Evolutionary conservation across 805 yeast genomes (phyloP).

Genomic region (Candida xiaguanensis): DNA sequence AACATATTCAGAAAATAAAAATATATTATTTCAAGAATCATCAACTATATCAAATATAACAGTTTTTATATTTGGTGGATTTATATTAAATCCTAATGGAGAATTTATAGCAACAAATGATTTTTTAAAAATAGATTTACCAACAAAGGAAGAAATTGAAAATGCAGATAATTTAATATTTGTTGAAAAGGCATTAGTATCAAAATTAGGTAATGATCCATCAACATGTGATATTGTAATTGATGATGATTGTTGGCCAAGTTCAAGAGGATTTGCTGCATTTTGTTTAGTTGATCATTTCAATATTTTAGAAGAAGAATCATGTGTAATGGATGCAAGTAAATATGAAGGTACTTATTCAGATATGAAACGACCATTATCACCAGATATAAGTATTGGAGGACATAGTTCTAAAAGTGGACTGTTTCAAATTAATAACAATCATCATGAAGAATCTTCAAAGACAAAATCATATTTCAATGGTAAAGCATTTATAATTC

Average conservation of each 20-base stretch:
- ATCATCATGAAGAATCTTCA: background rate
- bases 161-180: conserved; percentile 7
- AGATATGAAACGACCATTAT: background rate
- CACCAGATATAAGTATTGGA: conserved; percentile 1
- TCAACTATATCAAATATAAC: conserved; percentile 18
- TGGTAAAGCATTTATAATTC: conserved; percentile 30
- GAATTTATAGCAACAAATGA: conserved; percentile 30
- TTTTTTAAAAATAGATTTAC: conserved; percentile 32
- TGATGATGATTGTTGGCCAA: conserved; percentile 21
- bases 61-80: conserved; percentile 40
- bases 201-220: conserved; percentile 11
- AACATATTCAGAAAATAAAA: conserved; percentile 1
- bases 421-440: background rate
- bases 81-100: conserved; percentile 14
- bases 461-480: conserved; percentile 19
- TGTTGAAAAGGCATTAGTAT: conserved; percentile 15
- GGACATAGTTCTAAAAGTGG: background rate
- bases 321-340: conserved; percentile 2
- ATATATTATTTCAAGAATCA: conserved; percentile 6
- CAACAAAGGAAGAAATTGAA: conserved; percentile 17
- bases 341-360: background rate
- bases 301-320: conserved; percentile 1
- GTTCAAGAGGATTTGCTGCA: conserved; percentile 40
- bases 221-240: conserved; percentile 5
- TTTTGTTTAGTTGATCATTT: conserved; percentile 23